phyloP scores from a whole-genome alignment of 1,284 basidiomycete genomes.

The Thecaphora thlaspeos region DNA sequence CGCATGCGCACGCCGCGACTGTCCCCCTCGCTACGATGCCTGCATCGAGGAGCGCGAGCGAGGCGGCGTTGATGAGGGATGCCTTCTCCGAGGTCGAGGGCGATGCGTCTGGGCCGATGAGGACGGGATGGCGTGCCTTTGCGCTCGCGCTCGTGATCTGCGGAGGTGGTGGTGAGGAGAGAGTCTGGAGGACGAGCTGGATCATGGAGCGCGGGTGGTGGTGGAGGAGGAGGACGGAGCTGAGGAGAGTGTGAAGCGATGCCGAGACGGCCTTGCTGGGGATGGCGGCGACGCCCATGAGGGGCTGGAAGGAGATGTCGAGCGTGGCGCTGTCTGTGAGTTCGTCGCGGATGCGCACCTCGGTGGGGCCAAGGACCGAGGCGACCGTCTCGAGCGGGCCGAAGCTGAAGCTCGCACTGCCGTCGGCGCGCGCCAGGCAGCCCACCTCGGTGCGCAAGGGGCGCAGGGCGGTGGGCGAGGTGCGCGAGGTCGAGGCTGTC shows the following conservation, averaged over 20 bases:
- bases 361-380: conserved; percentile 62
- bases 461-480: conserved; percentile 23
- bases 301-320: conserved; percentile 62
- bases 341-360: conserved; percentile 63
- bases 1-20: conserved; percentile 60
- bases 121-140: conserved; percentile 14
- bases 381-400: conserved; percentile 48
- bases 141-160: background rate
- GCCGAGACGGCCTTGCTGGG: conserved; percentile 18
- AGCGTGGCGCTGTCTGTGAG: conserved; percentile 62
- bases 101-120: conserved; percentile 49
- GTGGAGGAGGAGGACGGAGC: conserved; percentile 59
- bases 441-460: conserved; percentile 16
- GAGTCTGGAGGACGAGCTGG: conserved; percentile 66
- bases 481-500: conserved; percentile 1
- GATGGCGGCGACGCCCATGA: conserved; percentile 60
- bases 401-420: conserved; percentile 42
- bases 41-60: conserved; percentile 60
- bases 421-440: conserved; percentile 33
- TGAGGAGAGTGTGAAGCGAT: conserved; percentile 18
- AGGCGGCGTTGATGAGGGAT: conserved; percentile 64
- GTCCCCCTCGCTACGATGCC: conserved; percentile 60
- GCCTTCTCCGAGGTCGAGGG: conserved; percentile 58
- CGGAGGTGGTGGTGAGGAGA: conserved; percentile 60
- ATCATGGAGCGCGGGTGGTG: conserved; percentile 64